Conservation (phyloP, 2,329 filamentous ascomycete species). For the Aspergillus proliferans region DNA sequence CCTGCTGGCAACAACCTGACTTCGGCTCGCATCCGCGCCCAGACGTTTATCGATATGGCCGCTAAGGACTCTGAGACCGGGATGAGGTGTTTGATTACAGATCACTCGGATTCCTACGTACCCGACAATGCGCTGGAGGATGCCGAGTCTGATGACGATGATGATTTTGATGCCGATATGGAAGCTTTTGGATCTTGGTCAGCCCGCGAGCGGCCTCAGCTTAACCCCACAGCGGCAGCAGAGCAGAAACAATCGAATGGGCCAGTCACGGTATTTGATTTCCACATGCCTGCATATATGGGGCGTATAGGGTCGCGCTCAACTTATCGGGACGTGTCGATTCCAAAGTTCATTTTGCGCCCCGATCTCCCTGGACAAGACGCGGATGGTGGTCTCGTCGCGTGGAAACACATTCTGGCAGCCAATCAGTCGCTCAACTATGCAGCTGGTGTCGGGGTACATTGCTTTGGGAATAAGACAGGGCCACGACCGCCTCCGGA, state of each 20-base stretch:
- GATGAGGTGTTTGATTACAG: slow-evolving; percentile 36
- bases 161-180: slow-evolving; percentile 27
- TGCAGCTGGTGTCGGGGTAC: slow-evolving; percentile 26
- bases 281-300: slow-evolving; percentile 38
- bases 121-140: slow-evolving; percentile 27
- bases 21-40: slow-evolving; percentile 40
- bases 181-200: slow-evolving; percentile 29
- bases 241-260: slow-evolving; percentile 15
- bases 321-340: slow-evolving; percentile 20
- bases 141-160: slow-evolving; percentile 24
- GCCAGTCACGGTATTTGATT: slow-evolving; percentile 35
- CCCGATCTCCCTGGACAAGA: slow-evolving; percentile 39
- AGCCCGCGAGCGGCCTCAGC: slow-evolving; percentile 17
- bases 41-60: slow-evolving; percentile 40
- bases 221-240: slow-evolving; percentile 7
- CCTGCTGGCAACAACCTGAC: slow-evolving; percentile 40
- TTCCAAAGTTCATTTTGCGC: slow-evolving; percentile 35
- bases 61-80: slow-evolving; percentile 36
- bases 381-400: slow-evolving; percentile 38
- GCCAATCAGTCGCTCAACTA: slow-evolving; percentile 36
- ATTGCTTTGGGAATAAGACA: slow-evolving; percentile 25
- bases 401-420: slow-evolving; percentile 39
- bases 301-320: slow-evolving; percentile 28
- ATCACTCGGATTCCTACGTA: slow-evolving; percentile 34
- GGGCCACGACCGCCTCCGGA: slow-evolving; percentile 19